Percentiles rank a stretch among this genome's conserved stretches.
Conservation (phyloP, 2,329 filamentous ascomycete species). For the Aspergillus fructus region DNA sequence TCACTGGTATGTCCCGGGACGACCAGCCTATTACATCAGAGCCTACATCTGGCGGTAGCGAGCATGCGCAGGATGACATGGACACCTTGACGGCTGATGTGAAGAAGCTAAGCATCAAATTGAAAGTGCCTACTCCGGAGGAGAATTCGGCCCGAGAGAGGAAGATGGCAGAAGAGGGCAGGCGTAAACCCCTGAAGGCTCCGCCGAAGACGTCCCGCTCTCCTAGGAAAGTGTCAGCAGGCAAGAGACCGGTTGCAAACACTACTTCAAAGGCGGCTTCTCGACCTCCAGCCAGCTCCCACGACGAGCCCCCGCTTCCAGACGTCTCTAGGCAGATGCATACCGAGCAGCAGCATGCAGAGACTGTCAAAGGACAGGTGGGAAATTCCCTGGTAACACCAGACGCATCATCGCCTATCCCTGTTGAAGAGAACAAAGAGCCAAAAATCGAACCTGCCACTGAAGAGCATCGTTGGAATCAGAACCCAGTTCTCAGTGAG, state of each 20-base stretch:
- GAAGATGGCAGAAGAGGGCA: conserved; percentile 42
- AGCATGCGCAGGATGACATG: conserved; percentile 36
- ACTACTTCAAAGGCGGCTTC: conserved; percentile 8
- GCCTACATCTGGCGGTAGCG: conserved; percentile 1
- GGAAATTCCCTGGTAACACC: conserved; percentile 1
- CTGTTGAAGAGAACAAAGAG: neutral
- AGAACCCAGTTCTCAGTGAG: neutral
- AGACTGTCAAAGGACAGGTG: neutral
- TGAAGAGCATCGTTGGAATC: conserved; percentile 4
- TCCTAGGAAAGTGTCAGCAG: conserved; percentile 32
- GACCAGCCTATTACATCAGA: neutral
- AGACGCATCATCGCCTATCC: conserved; percentile 7
- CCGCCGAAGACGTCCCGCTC: conserved; percentile 22
- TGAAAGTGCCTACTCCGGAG: conserved; percentile 59
- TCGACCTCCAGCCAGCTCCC: conserved; percentile 8
- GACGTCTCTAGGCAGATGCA: neutral
- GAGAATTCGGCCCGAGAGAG: conserved; percentile 56
- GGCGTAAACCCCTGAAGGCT: conserved; percentile 29
- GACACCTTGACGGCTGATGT: conserved; percentile 54
- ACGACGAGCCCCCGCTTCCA: conserved; percentile 1
- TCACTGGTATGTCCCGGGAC: conserved; percentile 7
- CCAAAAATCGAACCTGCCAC: neutral
- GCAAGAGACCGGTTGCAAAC: conserved; percentile 2
- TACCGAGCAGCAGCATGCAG: neutral
- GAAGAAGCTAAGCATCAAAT: conserved; percentile 55